A percentile compares a stretch with the other conserved stretches of the same genome.
phyloP scores from a whole-genome alignment of 495 filamentous ascomycete species.

The Talaromyces proteolyticus region DNA sequence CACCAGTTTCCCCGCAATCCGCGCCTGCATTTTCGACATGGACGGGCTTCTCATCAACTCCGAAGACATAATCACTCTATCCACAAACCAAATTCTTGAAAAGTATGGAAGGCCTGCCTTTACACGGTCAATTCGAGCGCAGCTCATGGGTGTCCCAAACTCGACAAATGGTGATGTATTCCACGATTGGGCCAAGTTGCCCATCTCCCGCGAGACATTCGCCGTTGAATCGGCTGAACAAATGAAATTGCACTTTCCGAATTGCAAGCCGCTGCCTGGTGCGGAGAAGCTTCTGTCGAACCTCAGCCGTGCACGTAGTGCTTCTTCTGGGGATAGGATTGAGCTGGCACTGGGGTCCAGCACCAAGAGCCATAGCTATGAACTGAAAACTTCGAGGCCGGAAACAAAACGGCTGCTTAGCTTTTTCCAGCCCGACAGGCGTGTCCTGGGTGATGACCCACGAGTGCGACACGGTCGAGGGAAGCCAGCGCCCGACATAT shows the following conservation, averaged over 20 bases:
- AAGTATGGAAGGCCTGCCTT: slow-evolving; percentile 18
- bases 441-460: slow-evolving; percentile 29
- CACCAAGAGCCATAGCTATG: slow-evolving; percentile 11
- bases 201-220: slow-evolving; percentile 25
- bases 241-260: slow-evolving; percentile 17
- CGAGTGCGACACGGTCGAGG: slow-evolving; percentile 17
- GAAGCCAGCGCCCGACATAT: slow-evolving; percentile 35
- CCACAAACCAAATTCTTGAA: slow-evolving; percentile 25
- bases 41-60: slow-evolving; percentile 38
- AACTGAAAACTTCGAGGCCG: slow-evolving; percentile 12
- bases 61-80: slow-evolving; percentile 32
- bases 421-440: slow-evolving; percentile 10
- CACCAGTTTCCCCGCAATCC: slow-evolving; percentile 27
- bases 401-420: slow-evolving; percentile 9
- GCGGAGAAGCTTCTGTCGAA: slow-evolving; percentile 22
- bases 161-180: slow-evolving; percentile 14
- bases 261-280: slow-evolving; percentile 27
- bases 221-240: slow-evolving; percentile 17
- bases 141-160: slow-evolving; percentile 19
- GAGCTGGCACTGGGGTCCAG: slow-evolving; percentile 13
- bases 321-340: slow-evolving; percentile 6
- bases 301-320: slow-evolving; percentile 15
- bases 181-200: slow-evolving; percentile 26
- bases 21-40: slow-evolving; percentile 41
- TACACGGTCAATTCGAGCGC: slow-evolving; percentile 22